Evolutionary conservation across 176 grass and related monocot species (phyloP), one percentile per base, ranked within the genome.

Genomic region (Metroxylon sagu): DNA sequence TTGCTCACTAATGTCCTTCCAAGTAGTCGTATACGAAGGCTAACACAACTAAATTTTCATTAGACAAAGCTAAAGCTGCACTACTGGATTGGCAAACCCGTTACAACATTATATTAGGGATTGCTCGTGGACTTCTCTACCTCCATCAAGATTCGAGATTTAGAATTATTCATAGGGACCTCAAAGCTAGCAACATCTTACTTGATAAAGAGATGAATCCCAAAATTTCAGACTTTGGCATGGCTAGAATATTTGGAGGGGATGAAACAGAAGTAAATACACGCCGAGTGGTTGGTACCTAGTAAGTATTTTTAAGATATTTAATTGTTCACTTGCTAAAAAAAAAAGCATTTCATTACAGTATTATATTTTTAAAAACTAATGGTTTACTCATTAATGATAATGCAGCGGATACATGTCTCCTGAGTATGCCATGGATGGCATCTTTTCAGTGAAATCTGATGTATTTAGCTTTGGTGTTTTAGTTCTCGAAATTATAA

Each of bases 151-250:
- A 89, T 54, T 95, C 90, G 2, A 82, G 78, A 60, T 77, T 83
- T 51, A 82, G 85, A 82, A 85, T 95, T 19, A 89, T 95, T 28
- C 85, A 95, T 57, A 76, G 85, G 49, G 85, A 95, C 72, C 59
- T 95, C 35, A 95, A 89, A 71, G 79, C 82, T 69, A 82, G 79
- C 26, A 95, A 89, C 56, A 77, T 95, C 68, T 74, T 95, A 73
- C 76, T 95, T 29, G 89, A 83, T 62, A 81, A 58, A 53, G 76
- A 75, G 57, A 88, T 89, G 89, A 69, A 48, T 10, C 85, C 81
- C 1, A 95, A 85, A 69, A 89, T 95, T 71, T 95, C 85, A 0
- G 85, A 95, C 61, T 95, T 95, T 4, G 89, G 89, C 26, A 66
- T 89, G 85, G 85, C 85, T 26, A 85, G 85, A 75, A 76, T 89